Evolutionary conservation across 2,329 filamentous ascomycete genomes (phyloP).

Genomic region (Botrytis elliptica): DNA sequence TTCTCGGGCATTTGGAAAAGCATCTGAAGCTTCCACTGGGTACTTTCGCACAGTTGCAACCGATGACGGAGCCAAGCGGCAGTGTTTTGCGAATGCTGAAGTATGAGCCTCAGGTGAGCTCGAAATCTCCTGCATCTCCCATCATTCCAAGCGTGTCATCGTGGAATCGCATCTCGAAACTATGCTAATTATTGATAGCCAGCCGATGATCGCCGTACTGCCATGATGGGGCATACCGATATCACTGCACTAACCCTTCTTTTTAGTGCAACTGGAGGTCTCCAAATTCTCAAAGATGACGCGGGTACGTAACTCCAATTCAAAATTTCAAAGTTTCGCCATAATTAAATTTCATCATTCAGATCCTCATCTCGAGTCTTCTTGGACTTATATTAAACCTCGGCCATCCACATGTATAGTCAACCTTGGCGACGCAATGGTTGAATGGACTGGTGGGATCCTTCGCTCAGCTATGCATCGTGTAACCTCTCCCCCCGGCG

Average conservation of each 20-base stretch:
- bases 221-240: conserved; percentile 16
- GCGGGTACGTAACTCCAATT: conserved; percentile 31
- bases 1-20: conserved; percentile 13
- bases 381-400: conserved; percentile 39
- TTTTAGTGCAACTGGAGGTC: conserved; percentile 37
- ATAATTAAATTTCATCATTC: neutral
- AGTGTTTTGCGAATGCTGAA: conserved; percentile 9
- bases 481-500: conserved; percentile 33
- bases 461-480: conserved; percentile 36
- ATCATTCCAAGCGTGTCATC: neutral
- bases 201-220: conserved; percentile 5
- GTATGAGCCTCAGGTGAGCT: conserved; percentile 10
- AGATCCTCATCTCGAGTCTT: conserved; percentile 28
- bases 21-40: neutral
- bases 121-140: neutral
- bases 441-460: conserved; percentile 35
- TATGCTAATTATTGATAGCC: neutral
- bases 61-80: neutral
- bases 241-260: conserved; percentile 15
- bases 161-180: neutral
- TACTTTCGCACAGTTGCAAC: neutral
- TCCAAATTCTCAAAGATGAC: conserved; percentile 41
- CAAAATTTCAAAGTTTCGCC: neutral
- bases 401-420: conserved; percentile 38
- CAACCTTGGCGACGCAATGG: conserved; percentile 41